Evolutionary conservation across 169 alveolate species (phyloP), one percentile per base, ranked within the genome.

Genomic region (Toxoplasma gondii): DNA sequence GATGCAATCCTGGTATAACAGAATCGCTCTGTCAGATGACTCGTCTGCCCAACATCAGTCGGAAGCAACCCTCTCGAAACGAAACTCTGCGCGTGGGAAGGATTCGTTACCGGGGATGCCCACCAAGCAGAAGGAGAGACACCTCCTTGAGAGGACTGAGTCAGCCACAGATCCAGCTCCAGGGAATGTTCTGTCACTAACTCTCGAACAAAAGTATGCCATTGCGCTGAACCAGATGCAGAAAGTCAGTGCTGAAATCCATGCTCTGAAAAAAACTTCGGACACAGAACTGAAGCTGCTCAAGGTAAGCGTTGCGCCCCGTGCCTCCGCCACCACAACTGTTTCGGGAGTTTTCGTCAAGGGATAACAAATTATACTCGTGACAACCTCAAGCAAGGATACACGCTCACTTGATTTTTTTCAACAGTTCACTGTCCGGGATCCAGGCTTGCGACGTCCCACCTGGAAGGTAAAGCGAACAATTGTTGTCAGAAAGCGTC

Each of bases 151-250:
- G 84, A 74, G 84, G 84, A 0, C 84, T 74, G 84, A 27, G 22
- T 74, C 84, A 24, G 84, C 84, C 84, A 74, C 44, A n/a, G 84
- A 74, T 36, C 84, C 84, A 24, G 41, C 41, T 12, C 84, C 84
- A 36, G 84, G 84, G 31, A 27, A 74, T 34, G 34, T 81, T 10
- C 54, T 81, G 19, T 38, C 88, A n/a, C 58, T 81, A n/a, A 81
- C 88, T 81, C 88, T 81, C 19, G 88, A 81, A 34, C 88, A 81
- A n/a, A 81, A 81, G 53, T 81, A 81, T n/a, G 88, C 88, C 53
- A 81, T 81, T 24, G 45, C 64, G 10, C 31, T 31, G 88, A 81
- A 41, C 54, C 58, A 81, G 36, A 41, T 2, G 43, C 64, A 81
- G 38, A 41, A 24, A 16, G 36, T 81, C 10, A 24, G 0, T 43